A percentile compares a stretch with the other conserved stretches of the same genome.
These are phyloP conservation scores for Fusarium albidum DNA, from an alignment of 2,329 filamentous ascomycete genomes.

Conservation along the genomic window DNA sequence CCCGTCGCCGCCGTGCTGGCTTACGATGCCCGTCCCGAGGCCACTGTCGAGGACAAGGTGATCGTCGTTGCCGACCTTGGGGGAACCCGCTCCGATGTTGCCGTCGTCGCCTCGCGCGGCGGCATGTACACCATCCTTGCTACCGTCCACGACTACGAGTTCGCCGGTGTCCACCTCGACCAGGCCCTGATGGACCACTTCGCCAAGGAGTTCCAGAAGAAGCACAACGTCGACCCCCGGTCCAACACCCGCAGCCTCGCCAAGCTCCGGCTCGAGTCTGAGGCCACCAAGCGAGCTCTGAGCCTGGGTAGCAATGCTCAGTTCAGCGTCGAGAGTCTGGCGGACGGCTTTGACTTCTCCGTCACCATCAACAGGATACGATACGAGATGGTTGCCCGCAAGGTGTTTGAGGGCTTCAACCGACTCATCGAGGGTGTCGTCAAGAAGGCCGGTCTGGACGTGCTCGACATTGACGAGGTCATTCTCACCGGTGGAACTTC, in stretches of 20 bases:
- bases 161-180: constrained; percentile 86
- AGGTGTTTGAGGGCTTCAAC: constrained; percentile 89
- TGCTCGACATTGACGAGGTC: constrained; percentile 93
- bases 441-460: constrained; percentile 90
- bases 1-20: constrained; percentile 88
- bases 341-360: constrained; percentile 89
- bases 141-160: constrained; percentile 94
- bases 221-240: constrained; percentile 88
- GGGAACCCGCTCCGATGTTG: constrained; percentile 89
- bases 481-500: constrained; percentile 92
- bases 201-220: constrained; percentile 98
- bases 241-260: constrained; percentile 82
- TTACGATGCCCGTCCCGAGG: constrained; percentile 86
- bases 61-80: constrained; percentile 92
- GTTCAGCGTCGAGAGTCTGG: constrained; percentile 92
- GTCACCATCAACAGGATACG: constrained; percentile 91
- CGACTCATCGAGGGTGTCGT: constrained; percentile 84
- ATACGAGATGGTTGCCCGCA: constrained; percentile 87
- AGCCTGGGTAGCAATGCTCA: constrained; percentile 87
- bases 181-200: constrained; percentile 95
- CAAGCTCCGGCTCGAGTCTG: constrained; percentile 91
- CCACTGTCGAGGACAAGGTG: constrained; percentile 81
- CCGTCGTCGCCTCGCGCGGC: constrained; percentile 88
- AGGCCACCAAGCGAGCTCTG: constrained; percentile 90
- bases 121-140: constrained; percentile 97